phyloP scores from a whole-genome alignment of 1,284 basidiomycete genomes.

The Pseudozyma thailandica region DNA sequence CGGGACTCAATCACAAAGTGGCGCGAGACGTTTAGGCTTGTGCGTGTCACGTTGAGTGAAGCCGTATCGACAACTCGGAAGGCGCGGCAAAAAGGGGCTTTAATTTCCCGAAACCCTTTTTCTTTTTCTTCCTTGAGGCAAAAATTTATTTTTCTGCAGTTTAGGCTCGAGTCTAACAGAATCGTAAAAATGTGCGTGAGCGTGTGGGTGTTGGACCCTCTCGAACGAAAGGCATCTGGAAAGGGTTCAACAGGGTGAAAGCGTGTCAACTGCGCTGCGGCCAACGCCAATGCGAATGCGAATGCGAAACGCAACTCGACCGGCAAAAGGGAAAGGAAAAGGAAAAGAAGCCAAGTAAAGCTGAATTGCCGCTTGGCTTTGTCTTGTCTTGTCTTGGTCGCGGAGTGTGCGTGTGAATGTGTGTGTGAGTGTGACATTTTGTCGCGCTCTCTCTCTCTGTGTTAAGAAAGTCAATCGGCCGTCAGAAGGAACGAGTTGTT shows the following conservation, averaged over 20 bases:
- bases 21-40: too few species aligned
- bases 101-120: not conserved
- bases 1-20: too few species aligned
- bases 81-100: not conserved
- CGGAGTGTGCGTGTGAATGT: conserved; percentile 6
- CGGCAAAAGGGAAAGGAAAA: not conserved
- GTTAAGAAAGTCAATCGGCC: conserved; percentile 6
- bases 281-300: not conserved
- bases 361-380: conserved; percentile 8
- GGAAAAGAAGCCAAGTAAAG: conserved; percentile 1
- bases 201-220: conserved; percentile 1
- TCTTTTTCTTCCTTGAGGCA: too few species aligned
- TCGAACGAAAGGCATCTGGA: conserved; percentile 5
- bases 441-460: too few species aligned
- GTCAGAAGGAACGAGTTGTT: conserved; percentile 7
- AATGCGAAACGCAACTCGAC: not conserved
- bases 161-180: not conserved
- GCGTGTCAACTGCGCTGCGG: conserved; percentile 2
- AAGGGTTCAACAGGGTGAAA: conserved; percentile 1
- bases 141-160: not conserved
- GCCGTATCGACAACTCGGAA: too few species aligned
- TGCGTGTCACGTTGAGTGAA: too few species aligned
- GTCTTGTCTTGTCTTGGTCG: too few species aligned
- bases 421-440: conserved; percentile 1
- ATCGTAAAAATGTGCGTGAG: too few species aligned